Evolutionary conservation across 225 moss, liverwort and hornwort species (phyloP), one percentile per base, ranked within the genome.

Genomic region (Anthoceros angustus): DNA sequence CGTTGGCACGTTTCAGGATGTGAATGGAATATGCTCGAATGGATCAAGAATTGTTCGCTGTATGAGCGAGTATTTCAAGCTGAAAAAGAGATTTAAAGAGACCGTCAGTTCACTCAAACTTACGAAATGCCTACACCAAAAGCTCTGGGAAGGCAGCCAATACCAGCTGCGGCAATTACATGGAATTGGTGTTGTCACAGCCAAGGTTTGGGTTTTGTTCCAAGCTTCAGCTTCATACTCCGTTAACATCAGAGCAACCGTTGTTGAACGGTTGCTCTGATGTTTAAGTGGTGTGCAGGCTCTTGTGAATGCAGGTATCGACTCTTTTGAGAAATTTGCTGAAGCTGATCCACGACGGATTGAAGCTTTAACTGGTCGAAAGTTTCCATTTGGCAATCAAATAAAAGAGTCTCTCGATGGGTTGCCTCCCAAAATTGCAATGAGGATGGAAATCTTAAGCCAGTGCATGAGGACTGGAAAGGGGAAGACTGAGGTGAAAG

Each of bases 41-140:
- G 98, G 98, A 74, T 77, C 86, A 63, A 86, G 98, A 68, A 87
- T 98, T 61, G 79, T 78, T 43, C 80, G 87, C 55, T 92, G 98
- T 71, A 89, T 98, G 92, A 77, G 89, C 70, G 89, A 98, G 25
- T 98, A 98, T 66, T 98, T 98, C 77, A 98, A 82, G 72, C 86
- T 77, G 62, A 75, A 75, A 76, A 91, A 81, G 72, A 81, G 98
- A 71, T 89, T 42, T 72, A 77, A 66, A 62, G 98, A 92, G 73
- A 81, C 82, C 32, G 75, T 75, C 45, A 84, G 72, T 78, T 85
- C 92, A 14, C 79, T 92, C 62, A 8, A 83, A 20, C 65, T 98
- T 43, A 80, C 89, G 61, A 98, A 92, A 72, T 89, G 92, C 76
- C 82, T 98, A 41, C 85, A 84, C 70, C 91, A 87, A 65, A 74